A percentile compares a stretch with the other conserved stretches of the same genome.
Evolutionary conservation across 352 stramenopile species (phyloP).

Genomic region (Globisporangium carolinianum): DNA sequence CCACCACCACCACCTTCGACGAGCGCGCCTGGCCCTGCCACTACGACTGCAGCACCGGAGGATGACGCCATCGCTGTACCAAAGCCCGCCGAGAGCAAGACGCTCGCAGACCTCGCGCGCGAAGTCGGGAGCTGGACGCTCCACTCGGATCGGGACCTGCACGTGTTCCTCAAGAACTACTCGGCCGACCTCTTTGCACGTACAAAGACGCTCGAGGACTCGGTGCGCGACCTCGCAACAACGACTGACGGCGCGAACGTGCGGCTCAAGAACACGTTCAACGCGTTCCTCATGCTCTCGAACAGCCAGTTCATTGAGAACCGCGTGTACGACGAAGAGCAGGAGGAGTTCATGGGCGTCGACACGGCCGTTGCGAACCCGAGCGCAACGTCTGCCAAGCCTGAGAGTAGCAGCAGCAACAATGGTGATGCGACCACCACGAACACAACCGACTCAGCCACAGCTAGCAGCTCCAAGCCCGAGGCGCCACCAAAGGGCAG

Average conservation of each 20-base stretch:
- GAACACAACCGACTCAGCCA: slow-evolving; percentile 1
- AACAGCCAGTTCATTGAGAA: slow-evolving; percentile 90
- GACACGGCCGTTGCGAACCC: slow-evolving; percentile 11
- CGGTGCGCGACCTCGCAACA: slow-evolving; percentile 60
- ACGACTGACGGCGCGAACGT: slow-evolving; percentile 64
- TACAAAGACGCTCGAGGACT: slow-evolving; percentile 69
- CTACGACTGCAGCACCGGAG: no score
- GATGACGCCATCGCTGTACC: not conserved
- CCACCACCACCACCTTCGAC: no score
- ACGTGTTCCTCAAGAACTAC: slow-evolving; percentile 63
- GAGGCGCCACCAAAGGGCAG: slow-evolving; percentile 11
- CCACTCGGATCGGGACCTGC: slow-evolving; percentile 65
- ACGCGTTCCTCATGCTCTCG: slow-evolving; percentile 82
- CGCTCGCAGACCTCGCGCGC: slow-evolving; percentile 30
- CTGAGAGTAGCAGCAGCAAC: not conserved
- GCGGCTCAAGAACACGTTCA: slow-evolving; percentile 78
- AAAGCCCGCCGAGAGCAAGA: slow-evolving; percentile 22
- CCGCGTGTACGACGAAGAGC: slow-evolving; percentile 84
- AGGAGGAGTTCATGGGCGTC: slow-evolving; percentile 56
- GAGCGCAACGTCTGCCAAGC: slow-evolving; percentile 1
- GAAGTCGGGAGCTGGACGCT: slow-evolving; percentile 63
- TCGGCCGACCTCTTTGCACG: slow-evolving; percentile 58
- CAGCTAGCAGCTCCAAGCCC: slow-evolving; percentile 11
- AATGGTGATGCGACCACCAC: slow-evolving; percentile 2
- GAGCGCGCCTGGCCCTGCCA: no score